Conservation (phyloP, 2,329 filamentous ascomycete species). For the Colletotrichum limetticola region DNA sequence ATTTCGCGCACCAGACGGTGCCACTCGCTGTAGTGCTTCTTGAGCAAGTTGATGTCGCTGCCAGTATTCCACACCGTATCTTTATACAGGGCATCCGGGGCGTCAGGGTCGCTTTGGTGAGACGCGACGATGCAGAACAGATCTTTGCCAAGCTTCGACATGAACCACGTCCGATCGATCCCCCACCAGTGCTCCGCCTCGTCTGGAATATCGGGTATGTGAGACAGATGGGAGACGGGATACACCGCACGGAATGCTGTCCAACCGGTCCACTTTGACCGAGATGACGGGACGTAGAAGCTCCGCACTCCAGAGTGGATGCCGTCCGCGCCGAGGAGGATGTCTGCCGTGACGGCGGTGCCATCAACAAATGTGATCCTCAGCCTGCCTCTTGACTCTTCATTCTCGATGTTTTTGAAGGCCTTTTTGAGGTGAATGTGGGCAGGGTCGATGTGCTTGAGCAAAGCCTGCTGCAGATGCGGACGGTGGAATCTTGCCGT, state of each 20-base stretch:
- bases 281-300: constrained; percentile 54
- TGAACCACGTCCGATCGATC: constrained; percentile 53
- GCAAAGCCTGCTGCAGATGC: constrained; percentile 60
- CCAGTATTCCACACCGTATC: constrained; percentile 51
- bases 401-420: constrained; percentile 47
- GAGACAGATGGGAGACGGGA: constrained; percentile 49
- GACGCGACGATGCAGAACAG: constrained; percentile 57
- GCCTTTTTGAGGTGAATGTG: constrained; percentile 56
- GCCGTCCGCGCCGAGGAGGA: constrained; percentile 64
- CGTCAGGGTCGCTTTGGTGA: constrained; percentile 48
- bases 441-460: constrained; percentile 53
- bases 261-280: constrained; percentile 54
- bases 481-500: constrained; percentile 59
- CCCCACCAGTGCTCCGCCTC: constrained; percentile 59
- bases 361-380: constrained; percentile 61
- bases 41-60: constrained; percentile 49
- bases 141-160: constrained; percentile 51
- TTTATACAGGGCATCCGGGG: constrained; percentile 42
- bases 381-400: constrained; percentile 40
- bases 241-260: constrained; percentile 58
- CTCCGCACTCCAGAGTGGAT: constrained; percentile 58
- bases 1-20: constrained; percentile 52
- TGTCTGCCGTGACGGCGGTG: constrained; percentile 52
- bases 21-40: constrained; percentile 53
- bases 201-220: constrained; percentile 50